Evolutionary conservation across 176 grass and related monocot species (phyloP), one percentile per base, ranked within the genome.

Genomic region (Aechmea fasciata): DNA sequence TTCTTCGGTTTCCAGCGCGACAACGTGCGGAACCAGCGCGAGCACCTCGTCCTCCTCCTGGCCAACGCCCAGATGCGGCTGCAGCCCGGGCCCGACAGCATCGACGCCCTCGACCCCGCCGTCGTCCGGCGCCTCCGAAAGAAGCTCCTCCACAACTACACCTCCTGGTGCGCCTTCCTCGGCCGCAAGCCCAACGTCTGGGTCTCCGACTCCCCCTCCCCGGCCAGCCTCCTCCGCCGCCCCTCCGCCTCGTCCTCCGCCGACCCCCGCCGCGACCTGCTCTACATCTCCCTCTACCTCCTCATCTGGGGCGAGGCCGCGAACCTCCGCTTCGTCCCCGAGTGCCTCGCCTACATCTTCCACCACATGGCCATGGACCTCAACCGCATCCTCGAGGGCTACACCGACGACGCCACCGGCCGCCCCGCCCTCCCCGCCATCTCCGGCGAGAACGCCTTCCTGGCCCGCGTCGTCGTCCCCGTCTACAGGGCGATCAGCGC

Each of bases 11-110:
- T 97, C 85, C 93, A 97, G 83, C 54, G 2, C 47, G 70, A 92
- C 86, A 97, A 90, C 87, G 86, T 87, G 59, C 71, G 77, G 18
- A 97, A 97, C 81, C 93, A 97, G 86, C 81, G 86, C 57, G 93
- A 97, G 79, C 93, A 97, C 79, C 93, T 97, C 55, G 88, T 97
- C 13, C 89, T 97, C 52, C 83, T 97, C 76, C 93, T 97, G 47
- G 89, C 93, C 57, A 97, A 97, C 75, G 84, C 86, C 15, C 93
- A 97, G 86, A 90, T 97, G 70, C 61, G 5, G 62, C 25, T 13
- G 55, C 81, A 11, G 11, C 69, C 3, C 49, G 75, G 57, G 64
- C 69, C 68, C 0, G 41, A 19, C 65, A 88, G 51, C 72, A 83
- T 87, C 57, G 89, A 87, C 76, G 77, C 67, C 55, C 93, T 97